phyloP scores from a whole-genome alignment of 164 flowering plant species.

The Kalanchoe fedtschenkoi region DNA sequence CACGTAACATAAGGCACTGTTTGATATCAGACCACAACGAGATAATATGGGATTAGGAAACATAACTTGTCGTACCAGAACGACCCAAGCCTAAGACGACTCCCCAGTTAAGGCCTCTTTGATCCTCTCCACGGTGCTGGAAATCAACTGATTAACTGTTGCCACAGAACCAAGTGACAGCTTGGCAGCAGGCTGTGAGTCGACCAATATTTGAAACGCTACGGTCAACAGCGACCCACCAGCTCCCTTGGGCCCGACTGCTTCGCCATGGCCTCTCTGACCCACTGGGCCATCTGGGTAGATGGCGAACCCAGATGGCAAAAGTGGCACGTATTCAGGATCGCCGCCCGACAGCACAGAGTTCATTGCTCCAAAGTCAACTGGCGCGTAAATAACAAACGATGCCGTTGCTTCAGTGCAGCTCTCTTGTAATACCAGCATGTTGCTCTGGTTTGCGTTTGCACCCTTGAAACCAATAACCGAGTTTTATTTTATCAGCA shows the following conservation, averaged over 20 bases:
- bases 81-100: constrained; percentile 18
- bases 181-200: constrained; percentile 72
- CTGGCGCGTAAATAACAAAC: constrained; percentile 67
- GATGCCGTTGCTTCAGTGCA: constrained; percentile 47
- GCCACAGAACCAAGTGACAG: constrained; percentile 76
- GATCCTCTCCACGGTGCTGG: constrained; percentile 74
- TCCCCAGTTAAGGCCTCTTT: constrained; percentile 46
- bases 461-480: constrained; percentile 21
- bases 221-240: constrained; percentile 79
- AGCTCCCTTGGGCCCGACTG: neutral
- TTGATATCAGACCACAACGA: neutral
- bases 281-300: constrained; percentile 56
- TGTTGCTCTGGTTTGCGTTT: constrained; percentile 58
- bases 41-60: neutral
- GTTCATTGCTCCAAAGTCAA: constrained; percentile 52
- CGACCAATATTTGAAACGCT: constrained; percentile 78
- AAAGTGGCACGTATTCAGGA: constrained; percentile 60
- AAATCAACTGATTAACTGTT: constrained; percentile 68
- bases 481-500: neutral
- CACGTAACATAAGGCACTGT: neutral
- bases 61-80: neutral
- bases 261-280: neutral
- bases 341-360: constrained; percentile 54
- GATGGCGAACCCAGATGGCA: constrained; percentile 72
- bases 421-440: constrained; percentile 69